These are phyloP conservation scores for Cercis canadensis DNA, from an alignment of 306 rosid species.

Conservation along the genomic window DNA sequence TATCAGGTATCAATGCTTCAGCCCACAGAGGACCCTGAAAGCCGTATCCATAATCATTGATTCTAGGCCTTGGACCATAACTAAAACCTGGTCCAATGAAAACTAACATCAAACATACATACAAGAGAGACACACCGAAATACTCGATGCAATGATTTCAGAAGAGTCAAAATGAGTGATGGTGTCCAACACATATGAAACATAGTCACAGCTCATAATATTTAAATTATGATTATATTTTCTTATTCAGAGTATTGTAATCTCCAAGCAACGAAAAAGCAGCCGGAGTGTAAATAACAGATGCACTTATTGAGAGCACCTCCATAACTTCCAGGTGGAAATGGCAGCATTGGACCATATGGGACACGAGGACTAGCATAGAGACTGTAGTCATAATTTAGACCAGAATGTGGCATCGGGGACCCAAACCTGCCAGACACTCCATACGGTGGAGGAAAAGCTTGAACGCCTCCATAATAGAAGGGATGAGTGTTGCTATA, in stretches of 20 bases:
- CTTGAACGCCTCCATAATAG: conserved; percentile 49
- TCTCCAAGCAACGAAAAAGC: neutral
- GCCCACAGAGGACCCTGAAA: conserved; percentile 52
- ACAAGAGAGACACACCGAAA: neutral
- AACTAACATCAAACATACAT: conserved; percentile 1
- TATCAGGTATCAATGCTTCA: conserved; percentile 39
- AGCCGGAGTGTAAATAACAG: neutral
- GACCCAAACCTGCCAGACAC: conserved; percentile 49
- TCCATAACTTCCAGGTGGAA: conserved; percentile 50
- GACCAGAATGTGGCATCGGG: conserved; percentile 43
- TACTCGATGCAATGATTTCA: neutral
- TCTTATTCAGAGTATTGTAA: neutral
- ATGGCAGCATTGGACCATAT: conserved; percentile 42
- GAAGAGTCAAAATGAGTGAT: no score
- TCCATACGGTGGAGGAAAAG: conserved; percentile 53
- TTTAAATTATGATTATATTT: no score
- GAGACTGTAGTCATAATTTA: conserved; percentile 46
- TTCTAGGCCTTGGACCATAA: conserved; percentile 43
- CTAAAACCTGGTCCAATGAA: conserved; percentile 41
- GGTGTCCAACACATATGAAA: no score
- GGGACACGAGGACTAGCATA: conserved; percentile 39
- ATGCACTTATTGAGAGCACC: conserved; percentile 39
- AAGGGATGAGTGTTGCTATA: conserved; percentile 45
- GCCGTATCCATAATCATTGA: conserved; percentile 49
- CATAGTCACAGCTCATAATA: no score